A percentile compares a stretch with the other conserved stretches of the same genome.
These are phyloP conservation scores for Porogramme epimiltina DNA, from an alignment of 1,284 basidiomycete genomes.

Conservation along the genomic window DNA sequence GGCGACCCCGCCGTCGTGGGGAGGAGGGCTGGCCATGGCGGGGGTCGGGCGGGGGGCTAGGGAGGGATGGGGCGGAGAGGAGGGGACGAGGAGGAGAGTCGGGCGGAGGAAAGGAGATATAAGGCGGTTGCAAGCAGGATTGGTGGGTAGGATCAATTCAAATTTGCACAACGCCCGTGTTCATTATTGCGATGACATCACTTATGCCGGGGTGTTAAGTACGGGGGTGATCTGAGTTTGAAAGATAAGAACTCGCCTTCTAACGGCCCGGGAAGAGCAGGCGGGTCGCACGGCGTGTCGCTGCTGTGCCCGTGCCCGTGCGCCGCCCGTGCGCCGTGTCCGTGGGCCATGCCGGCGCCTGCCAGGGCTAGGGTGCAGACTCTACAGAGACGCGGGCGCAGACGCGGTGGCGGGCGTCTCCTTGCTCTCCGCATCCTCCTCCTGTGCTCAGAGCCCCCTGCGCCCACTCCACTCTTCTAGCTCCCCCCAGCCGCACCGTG, in stretches of 20 bases:
- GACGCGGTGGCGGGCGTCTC: too few relatives aligned
- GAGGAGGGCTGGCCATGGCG: conserved; percentile 28
- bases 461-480: neutral
- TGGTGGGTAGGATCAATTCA: conserved; percentile 12
- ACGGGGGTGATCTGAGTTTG: conserved; percentile 1
- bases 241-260: conserved; percentile 4
- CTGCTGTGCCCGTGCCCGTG: neutral
- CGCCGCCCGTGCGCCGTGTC: too few relatives aligned
- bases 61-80: conserved; percentile 7
- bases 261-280: conserved; percentile 8
- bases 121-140: conserved; percentile 16
- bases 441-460: too few relatives aligned
- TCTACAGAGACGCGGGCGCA: too few relatives aligned
- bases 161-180: conserved; percentile 9
- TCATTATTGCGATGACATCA: conserved; percentile 21
- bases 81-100: conserved; percentile 1
- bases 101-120: conserved; percentile 12
- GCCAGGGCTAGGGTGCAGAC: too few relatives aligned
- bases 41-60: conserved; percentile 3
- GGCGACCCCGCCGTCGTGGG: conserved; percentile 23
- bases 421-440: too few relatives aligned
- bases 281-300: conserved; percentile 12
- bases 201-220: neutral
- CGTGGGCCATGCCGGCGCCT: too few relatives aligned
- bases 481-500: conserved; percentile 2